A percentile compares a stretch with the other conserved stretches of the same genome.
Evolutionary conservation across 2,329 filamentous ascomycete genomes (phyloP).

Genomic region (Fonsecaea nubica): DNA sequence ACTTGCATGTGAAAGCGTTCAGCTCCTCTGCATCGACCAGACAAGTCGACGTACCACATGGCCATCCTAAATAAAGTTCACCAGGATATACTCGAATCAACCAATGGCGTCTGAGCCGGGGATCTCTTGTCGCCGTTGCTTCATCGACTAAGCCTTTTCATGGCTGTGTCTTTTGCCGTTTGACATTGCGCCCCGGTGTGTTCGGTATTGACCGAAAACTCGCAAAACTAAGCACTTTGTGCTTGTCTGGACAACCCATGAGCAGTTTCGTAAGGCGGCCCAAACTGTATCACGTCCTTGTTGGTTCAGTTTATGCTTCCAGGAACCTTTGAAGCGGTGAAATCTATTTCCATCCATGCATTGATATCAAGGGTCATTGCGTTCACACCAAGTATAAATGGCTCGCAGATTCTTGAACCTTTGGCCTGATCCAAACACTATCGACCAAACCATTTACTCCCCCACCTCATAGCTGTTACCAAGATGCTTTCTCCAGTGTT

Average conservation of each 20-base stretch:
- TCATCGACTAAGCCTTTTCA: neutral
- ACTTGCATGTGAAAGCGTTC: neutral
- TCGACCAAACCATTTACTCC: neutral
- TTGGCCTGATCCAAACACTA: neutral
- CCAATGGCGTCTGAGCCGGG: neutral
- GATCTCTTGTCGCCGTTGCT: neutral
- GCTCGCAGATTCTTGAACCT: neutral
- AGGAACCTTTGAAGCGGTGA: constrained; percentile 1
- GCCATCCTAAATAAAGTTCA: neutral
- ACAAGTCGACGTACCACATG: neutral
- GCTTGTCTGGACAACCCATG: neutral
- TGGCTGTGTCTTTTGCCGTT: neutral
- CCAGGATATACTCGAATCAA: neutral
- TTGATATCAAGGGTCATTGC: neutral
- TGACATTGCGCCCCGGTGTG: neutral
- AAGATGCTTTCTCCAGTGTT: neutral
- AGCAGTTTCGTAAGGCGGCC: neutral
- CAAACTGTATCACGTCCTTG: neutral
- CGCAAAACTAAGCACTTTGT: neutral
- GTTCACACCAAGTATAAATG: constrained; percentile 4
- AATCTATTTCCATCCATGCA: neutral
- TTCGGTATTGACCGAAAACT: neutral
- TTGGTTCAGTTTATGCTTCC: neutral
- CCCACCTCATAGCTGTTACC: neutral
- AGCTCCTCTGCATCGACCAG: neutral